Base-by-base conservation (phyloP, 2,329 filamentous ascomycete genomes). In the Pseudogymnoascus sp. region DNA sequence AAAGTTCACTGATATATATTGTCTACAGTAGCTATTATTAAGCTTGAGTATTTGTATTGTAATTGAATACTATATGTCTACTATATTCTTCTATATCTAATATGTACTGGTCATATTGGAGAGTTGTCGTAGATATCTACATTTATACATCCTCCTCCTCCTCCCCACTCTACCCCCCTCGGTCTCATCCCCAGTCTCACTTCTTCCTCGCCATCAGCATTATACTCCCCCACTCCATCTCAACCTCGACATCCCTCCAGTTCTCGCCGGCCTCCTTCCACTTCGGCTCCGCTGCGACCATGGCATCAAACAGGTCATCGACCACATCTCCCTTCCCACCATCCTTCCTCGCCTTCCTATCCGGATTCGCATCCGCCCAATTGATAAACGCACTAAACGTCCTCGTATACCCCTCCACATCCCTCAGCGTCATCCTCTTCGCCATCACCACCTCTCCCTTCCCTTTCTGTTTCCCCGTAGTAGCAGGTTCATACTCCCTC, bases 301-400 rank as follows among this genome's bases (percentile, higher is more conserved):
- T 83, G 65, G 78, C 77, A 64, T 86, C 83, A 74, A 86, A 84
- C 76, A 88, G 78, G 65, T 81, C 70, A 74, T 89, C 86, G n/a
- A 85, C 76, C 44, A 88, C 70, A 73, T 89, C 86, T 1, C 85
- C 85, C 6, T 76, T 66, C 1, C 85, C 85, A 5, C 84, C 85
- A 23, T 82, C 79, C 4, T 74, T 77, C 68, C 78, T 76, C 62
- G 78, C 78, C 71, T 77, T 80, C 38, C 68, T 70, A 40, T 80
- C 79, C 1, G 82, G 80, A 73, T 87, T 78, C 10, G 77, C 78
- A 66, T 83, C 80, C 67, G 78, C 77, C 86, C 86, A 89, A 28
- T 77, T 80, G 69, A 79, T 79, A 72, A 80, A 86, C 42, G 80
- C 76, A 70, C 84, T 87, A 71, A 83, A 88, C 0, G 86, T 88